These are phyloP conservation scores for Crithidia sp. DNA, from an alignment of 208 protist species.

Conservation along the genomic window DNA sequence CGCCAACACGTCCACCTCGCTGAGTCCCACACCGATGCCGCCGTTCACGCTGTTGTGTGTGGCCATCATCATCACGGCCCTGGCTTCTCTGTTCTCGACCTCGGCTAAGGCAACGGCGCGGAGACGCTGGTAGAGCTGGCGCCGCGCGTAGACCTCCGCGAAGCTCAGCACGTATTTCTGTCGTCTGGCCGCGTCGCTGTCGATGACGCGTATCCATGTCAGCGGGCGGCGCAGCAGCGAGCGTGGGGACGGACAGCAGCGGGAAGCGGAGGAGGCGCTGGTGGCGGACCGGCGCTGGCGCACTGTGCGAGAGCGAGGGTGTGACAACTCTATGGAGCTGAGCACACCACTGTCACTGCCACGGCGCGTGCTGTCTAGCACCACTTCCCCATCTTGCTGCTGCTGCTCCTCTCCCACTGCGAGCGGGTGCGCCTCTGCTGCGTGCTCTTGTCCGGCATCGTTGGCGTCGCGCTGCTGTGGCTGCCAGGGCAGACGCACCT, in stretches of 20 bases:
- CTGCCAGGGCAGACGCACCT: constrained; percentile 8
- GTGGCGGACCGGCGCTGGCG: not conserved
- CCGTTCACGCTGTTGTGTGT: not conserved
- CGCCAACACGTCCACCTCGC: not conserved
- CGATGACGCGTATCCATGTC: constrained; percentile 1
- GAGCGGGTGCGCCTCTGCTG: too few species aligned
- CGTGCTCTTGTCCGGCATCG: too few species aligned
- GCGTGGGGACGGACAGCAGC: not conserved
- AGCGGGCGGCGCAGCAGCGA: not conserved
- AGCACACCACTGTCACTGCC: not conserved
- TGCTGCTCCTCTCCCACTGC: not conserved
- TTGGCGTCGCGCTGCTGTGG: not conserved
- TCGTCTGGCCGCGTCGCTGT: constrained; percentile 9
- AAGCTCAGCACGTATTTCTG: constrained; percentile 21
- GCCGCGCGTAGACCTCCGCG: constrained; percentile 25
- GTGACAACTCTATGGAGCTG: not conserved
- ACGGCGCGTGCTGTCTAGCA: too few species aligned
- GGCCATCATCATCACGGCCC: too few species aligned
- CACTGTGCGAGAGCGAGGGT: not conserved
- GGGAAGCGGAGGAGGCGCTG: not conserved
- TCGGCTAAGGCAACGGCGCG: not conserved
- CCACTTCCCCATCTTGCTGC: not conserved
- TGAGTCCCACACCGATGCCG: not conserved
- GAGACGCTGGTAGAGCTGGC: constrained; percentile 12
- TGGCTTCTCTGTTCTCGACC: too few species aligned